phyloP scores from a whole-genome alignment of 192 early-diverging fungal species.

The Neocallimastix lanati region DNA sequence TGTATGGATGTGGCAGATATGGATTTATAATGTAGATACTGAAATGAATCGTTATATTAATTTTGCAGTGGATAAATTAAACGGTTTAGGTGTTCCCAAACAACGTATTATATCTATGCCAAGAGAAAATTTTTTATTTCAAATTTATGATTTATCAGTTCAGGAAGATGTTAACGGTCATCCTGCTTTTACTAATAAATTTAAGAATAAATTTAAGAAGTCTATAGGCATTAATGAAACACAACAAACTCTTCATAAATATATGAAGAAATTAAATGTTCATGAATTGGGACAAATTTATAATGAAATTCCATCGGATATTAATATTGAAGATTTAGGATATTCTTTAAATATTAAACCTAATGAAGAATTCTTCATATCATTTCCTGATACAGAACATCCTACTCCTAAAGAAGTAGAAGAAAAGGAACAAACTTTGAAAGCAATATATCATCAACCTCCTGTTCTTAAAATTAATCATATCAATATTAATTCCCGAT shows the following conservation, averaged over 20 bases:
- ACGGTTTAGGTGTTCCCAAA: background rate
- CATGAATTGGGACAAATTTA: background rate
- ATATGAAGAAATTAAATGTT: background rate
- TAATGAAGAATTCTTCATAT: background rate
- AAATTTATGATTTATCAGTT: background rate
- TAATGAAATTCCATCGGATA: background rate
- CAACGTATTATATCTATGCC: background rate
- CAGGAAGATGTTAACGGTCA: background rate
- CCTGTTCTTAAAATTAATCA: background rate
- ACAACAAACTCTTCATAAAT: background rate
- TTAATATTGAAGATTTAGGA: background rate
- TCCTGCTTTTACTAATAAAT: background rate
- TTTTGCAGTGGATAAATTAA: background rate
- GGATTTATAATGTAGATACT: background rate
- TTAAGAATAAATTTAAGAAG: too few relatives aligned
- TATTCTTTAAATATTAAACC: background rate
- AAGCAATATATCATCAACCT: background rate
- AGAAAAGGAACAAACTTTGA: background rate
- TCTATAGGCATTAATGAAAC: too few relatives aligned
- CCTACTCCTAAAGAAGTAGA: background rate
- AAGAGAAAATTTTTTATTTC: background rate
- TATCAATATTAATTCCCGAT: background rate
- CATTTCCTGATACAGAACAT: too few relatives aligned
- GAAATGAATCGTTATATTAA: background rate
- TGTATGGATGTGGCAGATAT: background rate